Evolutionary conservation across 768 basidiomycete genomes (phyloP).

Genomic region (Hebeloma cylindrosporum): DNA sequence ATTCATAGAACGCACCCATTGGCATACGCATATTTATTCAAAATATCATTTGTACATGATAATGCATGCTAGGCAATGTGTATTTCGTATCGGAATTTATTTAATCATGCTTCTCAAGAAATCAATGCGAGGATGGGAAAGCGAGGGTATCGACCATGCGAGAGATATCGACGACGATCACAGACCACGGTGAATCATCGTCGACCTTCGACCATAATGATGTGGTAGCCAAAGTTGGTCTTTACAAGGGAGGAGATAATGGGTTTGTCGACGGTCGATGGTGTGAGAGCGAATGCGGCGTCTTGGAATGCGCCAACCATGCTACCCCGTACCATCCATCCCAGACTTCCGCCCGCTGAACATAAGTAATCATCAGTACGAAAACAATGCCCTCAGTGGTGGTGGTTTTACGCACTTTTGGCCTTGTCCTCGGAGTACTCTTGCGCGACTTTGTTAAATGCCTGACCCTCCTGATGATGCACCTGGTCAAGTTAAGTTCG

Average conservation of each 20-base stretch:
- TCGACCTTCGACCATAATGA: conserved; percentile 90
- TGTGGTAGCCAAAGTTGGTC: conserved; percentile 83
- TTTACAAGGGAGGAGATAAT: conserved; percentile 71
- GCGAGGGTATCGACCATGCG: not conserved
- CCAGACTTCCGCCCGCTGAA: conserved; percentile 79
- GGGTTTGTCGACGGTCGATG: conserved; percentile 82
- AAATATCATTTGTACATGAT: not conserved
- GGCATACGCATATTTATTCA: conserved; percentile 7
- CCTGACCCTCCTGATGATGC: conserved; percentile 57
- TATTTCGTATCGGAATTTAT: not conserved
- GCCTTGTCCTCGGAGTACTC: conserved; percentile 93
- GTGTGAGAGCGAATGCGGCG: conserved; percentile 78
- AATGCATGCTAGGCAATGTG: conserved; percentile 8
- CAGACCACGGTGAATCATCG: conserved; percentile 31
- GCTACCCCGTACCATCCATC: conserved; percentile 84
- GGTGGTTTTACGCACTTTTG: conserved; percentile 51
- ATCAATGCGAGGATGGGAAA: too few relatives aligned
- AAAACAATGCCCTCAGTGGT: not conserved
- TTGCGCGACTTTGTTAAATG: conserved; percentile 87
- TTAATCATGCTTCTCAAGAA: not conserved
- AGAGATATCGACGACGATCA: not conserved
- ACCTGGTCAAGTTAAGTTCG: not conserved
- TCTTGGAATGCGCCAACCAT: conserved; percentile 92
- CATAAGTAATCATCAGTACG: not conserved
- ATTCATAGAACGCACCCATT: not conserved